Conservation (phyloP, 1,284 basidiomycete genomes). For the Fomitopsis pinicola region DNA sequence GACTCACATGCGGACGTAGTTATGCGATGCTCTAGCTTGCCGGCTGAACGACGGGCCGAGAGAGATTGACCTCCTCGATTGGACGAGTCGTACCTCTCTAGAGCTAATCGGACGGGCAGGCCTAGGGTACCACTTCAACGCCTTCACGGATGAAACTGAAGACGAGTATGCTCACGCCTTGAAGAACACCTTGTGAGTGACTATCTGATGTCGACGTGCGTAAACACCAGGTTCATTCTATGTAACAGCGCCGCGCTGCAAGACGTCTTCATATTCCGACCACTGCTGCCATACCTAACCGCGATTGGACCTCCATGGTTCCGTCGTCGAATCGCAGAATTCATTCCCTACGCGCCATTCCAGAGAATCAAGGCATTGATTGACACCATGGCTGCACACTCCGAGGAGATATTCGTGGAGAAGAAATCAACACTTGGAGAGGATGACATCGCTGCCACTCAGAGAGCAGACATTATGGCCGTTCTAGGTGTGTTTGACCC, state of each 20-base stretch:
- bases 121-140: conserved; percentile 33
- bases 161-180: conserved; percentile 17
- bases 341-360: conserved; percentile 30
- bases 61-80: conserved; percentile 31
- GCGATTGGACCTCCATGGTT: conserved; percentile 32
- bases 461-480: conserved; percentile 23
- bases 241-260: background rate
- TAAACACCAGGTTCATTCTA: background rate
- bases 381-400: conserved; percentile 11
- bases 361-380: conserved; percentile 25
- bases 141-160: conserved; percentile 19
- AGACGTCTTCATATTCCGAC: conserved; percentile 2
- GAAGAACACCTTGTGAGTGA: conserved; percentile 1
- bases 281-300: conserved; percentile 26
- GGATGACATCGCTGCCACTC: conserved; percentile 13
- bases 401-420: conserved; percentile 12
- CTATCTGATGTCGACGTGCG: background rate
- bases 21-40: conserved; percentile 12
- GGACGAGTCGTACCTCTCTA: conserved; percentile 32
- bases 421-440: conserved; percentile 15
- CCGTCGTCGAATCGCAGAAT: conserved; percentile 31
- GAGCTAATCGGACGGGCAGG: conserved; percentile 36
- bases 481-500: conserved; percentile 15
- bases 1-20: background rate
- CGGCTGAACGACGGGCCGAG: conserved; percentile 13